phyloP scores from a whole-genome alignment of 805 yeast species.

The Saccharomyces paradoxus region DNA sequence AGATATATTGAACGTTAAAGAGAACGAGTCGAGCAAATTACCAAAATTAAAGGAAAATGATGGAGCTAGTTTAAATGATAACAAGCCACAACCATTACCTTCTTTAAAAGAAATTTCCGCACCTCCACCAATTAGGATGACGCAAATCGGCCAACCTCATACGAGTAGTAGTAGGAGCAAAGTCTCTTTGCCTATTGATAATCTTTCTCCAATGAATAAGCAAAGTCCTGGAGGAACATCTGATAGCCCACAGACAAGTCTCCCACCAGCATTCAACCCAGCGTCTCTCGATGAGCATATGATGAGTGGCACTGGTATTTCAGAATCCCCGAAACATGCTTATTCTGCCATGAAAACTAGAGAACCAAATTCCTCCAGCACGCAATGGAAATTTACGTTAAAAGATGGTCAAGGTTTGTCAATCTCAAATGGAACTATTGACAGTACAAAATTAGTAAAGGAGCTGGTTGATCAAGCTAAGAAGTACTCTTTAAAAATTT shows the following conservation, averaged over 20 bases:
- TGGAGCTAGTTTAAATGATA: not conserved
- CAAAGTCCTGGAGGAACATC: not conserved
- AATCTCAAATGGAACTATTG: constrained; percentile 43
- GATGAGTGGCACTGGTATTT: not conserved
- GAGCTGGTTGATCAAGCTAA: constrained; percentile 54
- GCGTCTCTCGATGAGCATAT: not conserved
- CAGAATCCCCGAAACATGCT: not conserved
- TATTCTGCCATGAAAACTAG: not conserved
- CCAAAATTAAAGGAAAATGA: not conserved
- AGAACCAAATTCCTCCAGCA: constrained; percentile 15
- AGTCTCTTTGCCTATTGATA: not conserved
- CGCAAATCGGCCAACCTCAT: constrained; percentile 1
- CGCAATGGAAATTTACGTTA: constrained; percentile 59
- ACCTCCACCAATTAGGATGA: constrained; percentile 2
- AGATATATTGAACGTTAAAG: not conserved
- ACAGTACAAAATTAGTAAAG: constrained; percentile 46
- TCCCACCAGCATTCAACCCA: not conserved
- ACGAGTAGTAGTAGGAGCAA: constrained; percentile 1
- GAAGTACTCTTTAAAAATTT: constrained; percentile 46
- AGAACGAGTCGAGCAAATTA: not conserved
- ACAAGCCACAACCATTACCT: constrained; percentile 2
- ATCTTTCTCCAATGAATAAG: not conserved
- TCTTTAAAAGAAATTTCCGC: constrained; percentile 3
- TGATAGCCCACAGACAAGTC: not conserved
- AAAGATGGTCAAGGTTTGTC: constrained; percentile 40